Base-by-base conservation (phyloP, 2,329 filamentous ascomycete species). In the Pestalotiopsis sp. region DNA sequence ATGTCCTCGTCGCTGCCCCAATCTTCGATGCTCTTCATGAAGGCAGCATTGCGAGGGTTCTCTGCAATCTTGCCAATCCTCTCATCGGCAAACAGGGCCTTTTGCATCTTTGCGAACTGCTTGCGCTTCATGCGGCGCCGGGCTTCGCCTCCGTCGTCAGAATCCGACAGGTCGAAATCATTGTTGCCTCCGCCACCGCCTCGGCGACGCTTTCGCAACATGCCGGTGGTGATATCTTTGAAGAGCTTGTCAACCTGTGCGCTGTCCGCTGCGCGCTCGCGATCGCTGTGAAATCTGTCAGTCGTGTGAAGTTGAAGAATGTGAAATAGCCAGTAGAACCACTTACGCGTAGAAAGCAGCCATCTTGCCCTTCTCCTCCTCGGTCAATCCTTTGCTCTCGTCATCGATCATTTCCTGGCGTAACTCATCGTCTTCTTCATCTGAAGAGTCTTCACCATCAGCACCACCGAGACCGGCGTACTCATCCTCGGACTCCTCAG, bases 401-500 rank as follows among this genome's bases (percentile, higher is more conserved):
- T 98, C 95, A 75, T 96, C 93, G 76, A 99, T 97, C 89, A 99
- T 97, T 71, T 94, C 91, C 73, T 92, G 88, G 71, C 96, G 88
- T 7, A 92, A 86, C 13, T 91, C 92, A 69, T 93, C 88, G 69
- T 94, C 92, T 67, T 91, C 91, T 69, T 94, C 92, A 67, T 91
- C 91, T 58, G 88, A 91, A 59, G 90, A 91, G 72, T 95, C 93
- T 73, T 98, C 95, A 70, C 95, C 95, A 79, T 95, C 95, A 12
- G 85, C 92, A 71, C 96, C 96, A 73, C 96, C 96, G 11, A 99
- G 85, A 4, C 96, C 96, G 52, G 95, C 95, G 78, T 98, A 99
- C 80, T 99, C 96, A 78, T 99, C 96, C 77, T 99, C 97, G 0
- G 96, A 99, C 81, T 99, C 96, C 75, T 97, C 93, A 70, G 96